phyloP scores from a whole-genome alignment of 352 stramenopile species.

The Pythium grandisporangium region DNA sequence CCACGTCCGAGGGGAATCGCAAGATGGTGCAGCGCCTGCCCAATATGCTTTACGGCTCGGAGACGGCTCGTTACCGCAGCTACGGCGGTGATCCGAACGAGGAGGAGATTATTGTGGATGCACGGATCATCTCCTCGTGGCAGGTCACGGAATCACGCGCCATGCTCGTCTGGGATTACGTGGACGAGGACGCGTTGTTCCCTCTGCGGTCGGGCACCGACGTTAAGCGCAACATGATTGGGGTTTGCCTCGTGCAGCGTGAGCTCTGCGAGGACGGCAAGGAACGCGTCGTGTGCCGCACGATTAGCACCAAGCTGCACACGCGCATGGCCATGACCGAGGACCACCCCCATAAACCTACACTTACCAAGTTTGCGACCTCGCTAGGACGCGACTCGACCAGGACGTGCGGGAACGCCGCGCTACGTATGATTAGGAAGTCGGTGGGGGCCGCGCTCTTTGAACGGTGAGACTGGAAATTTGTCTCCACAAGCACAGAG shows the following conservation, averaged over 20 bases:
- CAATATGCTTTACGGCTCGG: constrained; percentile 36
- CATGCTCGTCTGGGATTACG: constrained; percentile 23
- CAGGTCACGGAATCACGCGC: constrained; percentile 16
- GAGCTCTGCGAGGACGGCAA: constrained; percentile 16
- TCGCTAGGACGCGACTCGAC: constrained; percentile 6
- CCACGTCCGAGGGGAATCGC: constrained; percentile 12
- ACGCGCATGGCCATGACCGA: too few relatives aligned
- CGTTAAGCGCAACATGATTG: constrained; percentile 15
- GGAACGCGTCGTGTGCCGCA: constrained; percentile 35
- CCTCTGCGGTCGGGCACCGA: constrained; percentile 12
- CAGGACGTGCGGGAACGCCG: constrained; percentile 22
- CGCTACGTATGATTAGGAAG: constrained; percentile 35
- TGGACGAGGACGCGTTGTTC: constrained; percentile 25
- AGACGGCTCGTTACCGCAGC: constrained; percentile 20
- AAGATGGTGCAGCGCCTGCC: constrained; percentile 23
- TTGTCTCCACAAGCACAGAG: too few relatives aligned
- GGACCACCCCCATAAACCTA: too few relatives aligned
- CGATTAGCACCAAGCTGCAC: constrained; percentile 53
- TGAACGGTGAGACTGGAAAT: too few relatives aligned
- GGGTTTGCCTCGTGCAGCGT: constrained; percentile 8
- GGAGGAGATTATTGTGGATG: constrained; percentile 21
- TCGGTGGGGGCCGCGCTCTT: too few relatives aligned
- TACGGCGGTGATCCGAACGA: constrained; percentile 4
- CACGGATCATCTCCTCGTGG: constrained; percentile 16
- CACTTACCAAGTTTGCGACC: constrained; percentile 7